Percentiles rank a stretch among this genome's conserved stretches.
Evolutionary conservation across 176 grass and related monocot genomes (phyloP).

Genomic region (Carex littledalei): DNA sequence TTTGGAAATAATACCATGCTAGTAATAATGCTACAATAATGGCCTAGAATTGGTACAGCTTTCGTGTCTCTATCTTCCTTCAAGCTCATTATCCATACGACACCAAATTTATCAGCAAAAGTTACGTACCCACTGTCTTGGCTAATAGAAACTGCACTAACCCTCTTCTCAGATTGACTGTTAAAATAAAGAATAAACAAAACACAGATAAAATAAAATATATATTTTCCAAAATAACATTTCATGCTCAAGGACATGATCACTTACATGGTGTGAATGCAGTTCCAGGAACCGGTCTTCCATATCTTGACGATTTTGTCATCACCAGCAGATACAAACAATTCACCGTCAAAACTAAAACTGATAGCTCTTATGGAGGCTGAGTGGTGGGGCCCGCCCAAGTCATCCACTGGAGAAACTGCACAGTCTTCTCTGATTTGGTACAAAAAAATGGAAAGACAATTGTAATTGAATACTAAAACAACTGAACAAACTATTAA

Average conservation of each 20-base stretch:
- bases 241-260: neutral
- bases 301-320: slow-evolving; percentile 89
- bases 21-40: slow-evolving; percentile 97
- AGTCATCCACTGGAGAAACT: slow-evolving; percentile 40
- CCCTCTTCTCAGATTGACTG: slow-evolving; percentile 82
- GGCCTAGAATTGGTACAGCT: slow-evolving; percentile 66
- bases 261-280: slow-evolving; percentile 64
- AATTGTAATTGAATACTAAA: neutral
- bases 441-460: slow-evolving; percentile 4
- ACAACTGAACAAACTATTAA: neutral
- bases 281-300: slow-evolving; percentile 59
- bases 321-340: slow-evolving; percentile 75
- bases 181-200: slow-evolving; percentile 11
- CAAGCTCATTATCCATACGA: slow-evolving; percentile 56
- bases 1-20: slow-evolving; percentile 49
- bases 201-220: neutral
- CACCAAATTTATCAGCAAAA: slow-evolving; percentile 93
- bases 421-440: slow-evolving; percentile 38
- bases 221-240: neutral
- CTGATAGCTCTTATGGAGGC: slow-evolving; percentile 63
- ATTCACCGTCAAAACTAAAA: slow-evolving; percentile 41
- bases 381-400: slow-evolving; percentile 40
- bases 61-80: slow-evolving; percentile 41
- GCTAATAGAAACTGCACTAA: slow-evolving; percentile 72
- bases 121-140: slow-evolving; percentile 41